These are phyloP conservation scores for Juglanconis sp. DNA, from an alignment of 2,329 filamentous ascomycete species.

Conservation along the genomic window DNA sequence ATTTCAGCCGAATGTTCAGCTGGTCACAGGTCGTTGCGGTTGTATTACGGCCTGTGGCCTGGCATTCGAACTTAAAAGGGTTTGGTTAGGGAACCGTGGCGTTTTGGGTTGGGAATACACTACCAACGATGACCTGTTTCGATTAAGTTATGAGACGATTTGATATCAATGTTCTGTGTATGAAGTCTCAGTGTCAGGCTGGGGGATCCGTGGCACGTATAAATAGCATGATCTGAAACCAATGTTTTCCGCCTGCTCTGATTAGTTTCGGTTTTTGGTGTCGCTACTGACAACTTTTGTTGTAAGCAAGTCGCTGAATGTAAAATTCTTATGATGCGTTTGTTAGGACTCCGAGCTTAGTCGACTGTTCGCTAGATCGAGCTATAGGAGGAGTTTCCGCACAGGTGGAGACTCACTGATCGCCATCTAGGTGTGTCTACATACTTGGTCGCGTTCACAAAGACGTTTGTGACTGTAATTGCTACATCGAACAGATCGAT, in stretches of 20 bases:
- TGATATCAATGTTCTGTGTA: background rate
- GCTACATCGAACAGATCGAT: conserved; percentile 23
- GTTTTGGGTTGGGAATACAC: background rate
- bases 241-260: too few species aligned
- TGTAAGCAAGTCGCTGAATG: too few species aligned
- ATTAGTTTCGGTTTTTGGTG: too few species aligned
- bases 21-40: background rate
- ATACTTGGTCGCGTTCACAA: conserved; percentile 23
- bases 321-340: too few species aligned
- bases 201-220: background rate
- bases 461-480: conserved; percentile 21
- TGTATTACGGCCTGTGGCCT: background rate
- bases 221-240: background rate
- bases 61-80: background rate
- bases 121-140: background rate
- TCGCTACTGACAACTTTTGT: too few species aligned
- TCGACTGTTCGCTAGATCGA: background rate
- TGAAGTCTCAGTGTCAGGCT: background rate
- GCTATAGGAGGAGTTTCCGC: conserved; percentile 3
- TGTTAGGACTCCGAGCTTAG: too few species aligned
- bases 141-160: background rate
- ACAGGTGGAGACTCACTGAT: conserved; percentile 22
- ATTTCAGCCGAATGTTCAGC: conserved; percentile 21
- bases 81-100: background rate
- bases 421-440: conserved; percentile 25